Percentiles rank a stretch among this genome's conserved stretches.
Evolutionary conservation across 192 early-diverging fungal genomes (phyloP).

Genomic region (Physocladia obscura): DNA sequence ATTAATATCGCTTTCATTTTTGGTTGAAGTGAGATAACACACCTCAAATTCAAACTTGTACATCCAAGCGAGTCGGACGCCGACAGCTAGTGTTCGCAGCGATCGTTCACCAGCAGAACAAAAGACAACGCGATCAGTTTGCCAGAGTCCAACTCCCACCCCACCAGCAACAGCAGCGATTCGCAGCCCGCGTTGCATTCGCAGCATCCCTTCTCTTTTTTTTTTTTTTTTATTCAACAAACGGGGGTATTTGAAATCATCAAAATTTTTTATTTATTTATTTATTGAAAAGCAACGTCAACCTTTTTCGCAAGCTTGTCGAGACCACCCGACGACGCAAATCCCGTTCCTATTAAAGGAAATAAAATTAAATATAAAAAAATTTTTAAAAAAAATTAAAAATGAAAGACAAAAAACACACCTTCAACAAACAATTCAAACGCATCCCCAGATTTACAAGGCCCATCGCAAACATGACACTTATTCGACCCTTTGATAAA

Average conservation of each 20-base stretch:
- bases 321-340: slow-evolving; percentile 61
- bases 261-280: too few species aligned
- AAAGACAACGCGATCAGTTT: neutral
- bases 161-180: neutral
- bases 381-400: too few species aligned
- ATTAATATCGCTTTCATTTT: neutral
- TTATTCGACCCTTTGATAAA: slow-evolving; percentile 69
- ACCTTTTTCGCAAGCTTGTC: slow-evolving; percentile 59
- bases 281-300: slow-evolving; percentile 65
- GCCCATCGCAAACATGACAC: slow-evolving; percentile 69
- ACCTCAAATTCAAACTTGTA: neutral
- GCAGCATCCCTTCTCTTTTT: too few species aligned
- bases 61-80: neutral
- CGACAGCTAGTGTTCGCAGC: neutral
- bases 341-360: slow-evolving; percentile 68
- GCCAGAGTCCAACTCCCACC: neutral
- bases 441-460: slow-evolving; percentile 69
- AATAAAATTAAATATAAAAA: neutral
- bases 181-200: neutral
- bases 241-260: too few species aligned
- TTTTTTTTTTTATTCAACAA: too few species aligned
- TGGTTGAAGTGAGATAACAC: neutral
- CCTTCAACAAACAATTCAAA: slow-evolving; percentile 69
- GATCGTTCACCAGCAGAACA: neutral
- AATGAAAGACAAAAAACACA: slow-evolving; percentile 4